These are phyloP conservation scores for Trichosporon sp. DNA, from an alignment of 1,284 basidiomycete species.

Conservation along the genomic window DNA sequence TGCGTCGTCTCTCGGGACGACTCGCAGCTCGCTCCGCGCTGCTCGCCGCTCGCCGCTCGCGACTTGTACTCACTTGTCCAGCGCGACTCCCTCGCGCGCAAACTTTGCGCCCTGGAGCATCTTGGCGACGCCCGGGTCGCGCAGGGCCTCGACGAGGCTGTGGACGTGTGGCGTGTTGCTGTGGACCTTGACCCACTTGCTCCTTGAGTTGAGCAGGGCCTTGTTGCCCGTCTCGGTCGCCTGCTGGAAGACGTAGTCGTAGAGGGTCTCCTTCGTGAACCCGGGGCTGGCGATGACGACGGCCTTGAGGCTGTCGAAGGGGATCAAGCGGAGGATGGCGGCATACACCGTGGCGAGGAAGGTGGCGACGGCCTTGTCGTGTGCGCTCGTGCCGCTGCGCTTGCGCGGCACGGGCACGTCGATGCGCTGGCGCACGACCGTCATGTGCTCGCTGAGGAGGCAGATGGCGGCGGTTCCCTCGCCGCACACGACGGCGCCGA, in stretches of 20 bases:
- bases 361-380: conserved; percentile 76
- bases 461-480: conserved; percentile 93
- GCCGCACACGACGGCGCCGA: conserved; percentile 92
- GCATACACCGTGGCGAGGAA: conserved; percentile 85
- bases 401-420: conserved; percentile 89
- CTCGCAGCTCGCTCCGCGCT: too few relatives aligned
- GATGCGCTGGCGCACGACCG: conserved; percentile 84
- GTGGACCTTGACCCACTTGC: conserved; percentile 88
- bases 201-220: conserved; percentile 64
- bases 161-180: conserved; percentile 92
- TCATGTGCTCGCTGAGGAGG: conserved; percentile 94
- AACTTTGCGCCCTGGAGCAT: conserved; percentile 93
- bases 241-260: conserved; percentile 78
- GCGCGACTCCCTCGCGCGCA: conserved; percentile 82
- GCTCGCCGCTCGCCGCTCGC: too few relatives aligned
- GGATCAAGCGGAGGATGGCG: conserved; percentile 83
- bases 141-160: conserved; percentile 86
- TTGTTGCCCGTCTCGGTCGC: conserved; percentile 81
- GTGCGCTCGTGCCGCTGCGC: conserved; percentile 72
- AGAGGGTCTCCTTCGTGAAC: conserved; percentile 79
- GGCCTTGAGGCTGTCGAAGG: conserved; percentile 73
- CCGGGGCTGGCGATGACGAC: conserved; percentile 96
- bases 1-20: too few relatives aligned
- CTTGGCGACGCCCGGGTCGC: conserved; percentile 75
- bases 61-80: conserved; percentile 78